Evolutionary conservation across 371 early-diverging fungal genomes (phyloP).

Genomic region (Apophysomyces variabilis): DNA sequence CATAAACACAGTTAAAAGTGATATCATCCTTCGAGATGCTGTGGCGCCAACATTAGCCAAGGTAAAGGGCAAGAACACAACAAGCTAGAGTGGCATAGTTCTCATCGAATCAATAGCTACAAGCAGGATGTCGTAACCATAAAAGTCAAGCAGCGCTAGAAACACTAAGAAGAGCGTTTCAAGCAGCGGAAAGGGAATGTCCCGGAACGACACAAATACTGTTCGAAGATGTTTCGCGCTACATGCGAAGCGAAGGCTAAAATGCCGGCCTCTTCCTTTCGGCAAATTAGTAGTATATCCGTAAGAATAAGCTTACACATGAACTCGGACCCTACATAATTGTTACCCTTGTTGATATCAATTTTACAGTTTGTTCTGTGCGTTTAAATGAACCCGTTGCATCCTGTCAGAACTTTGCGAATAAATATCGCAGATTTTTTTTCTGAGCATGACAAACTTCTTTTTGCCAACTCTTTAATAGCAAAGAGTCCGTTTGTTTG

Average conservation of each 20-base stretch:
- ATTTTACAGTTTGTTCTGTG: no score
- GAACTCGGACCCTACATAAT: background rate
- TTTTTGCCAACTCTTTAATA: no score
- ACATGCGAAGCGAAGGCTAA: background rate
- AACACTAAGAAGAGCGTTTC: slow-evolving; percentile 60
- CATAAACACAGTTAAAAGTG: slow-evolving; percentile 32
- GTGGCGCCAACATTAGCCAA: slow-evolving; percentile 41
- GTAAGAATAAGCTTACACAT: background rate
- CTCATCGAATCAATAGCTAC: slow-evolving; percentile 36
- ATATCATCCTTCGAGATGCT: slow-evolving; percentile 37
- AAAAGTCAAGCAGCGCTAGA: slow-evolving; percentile 62
- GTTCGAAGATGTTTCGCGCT: slow-evolving; percentile 48
- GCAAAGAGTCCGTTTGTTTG: no score
- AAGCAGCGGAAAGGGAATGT: slow-evolving; percentile 63
- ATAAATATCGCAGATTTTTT: background rate
- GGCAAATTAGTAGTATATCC: background rate
- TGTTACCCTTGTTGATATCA: background rate
- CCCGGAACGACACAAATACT: slow-evolving; percentile 64
- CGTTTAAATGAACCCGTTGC: no score
- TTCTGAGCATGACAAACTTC: no score
- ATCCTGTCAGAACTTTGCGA: background rate
- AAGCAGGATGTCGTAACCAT: slow-evolving; percentile 49
- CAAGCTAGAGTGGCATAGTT: background rate
- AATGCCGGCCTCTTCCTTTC: background rate
- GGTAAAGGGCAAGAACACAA: slow-evolving; percentile 31